phyloP scores from a whole-genome alignment of 1,284 basidiomycete genomes.

The Microbotryum violaceum region DNA sequence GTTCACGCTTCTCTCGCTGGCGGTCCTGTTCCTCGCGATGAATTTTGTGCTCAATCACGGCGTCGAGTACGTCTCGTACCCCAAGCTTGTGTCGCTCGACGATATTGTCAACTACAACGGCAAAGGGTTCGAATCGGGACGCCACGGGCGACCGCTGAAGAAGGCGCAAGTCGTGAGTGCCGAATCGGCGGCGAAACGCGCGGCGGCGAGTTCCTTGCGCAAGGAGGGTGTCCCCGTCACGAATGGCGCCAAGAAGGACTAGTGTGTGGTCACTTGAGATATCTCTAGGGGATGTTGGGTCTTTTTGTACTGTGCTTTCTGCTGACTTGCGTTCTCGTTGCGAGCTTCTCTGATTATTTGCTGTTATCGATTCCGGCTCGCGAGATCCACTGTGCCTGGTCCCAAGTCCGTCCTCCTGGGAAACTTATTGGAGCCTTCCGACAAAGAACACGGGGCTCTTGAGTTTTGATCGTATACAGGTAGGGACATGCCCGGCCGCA shows the following conservation, averaged over 20 bases:
- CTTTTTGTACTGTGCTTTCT: not conserved
- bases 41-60: slow-evolving; percentile 69
- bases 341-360: not conserved
- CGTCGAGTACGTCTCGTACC: slow-evolving; percentile 86
- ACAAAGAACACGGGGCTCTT: too few species aligned
- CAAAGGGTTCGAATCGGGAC: slow-evolving; percentile 69
- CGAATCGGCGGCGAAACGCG: slow-evolving; percentile 14
- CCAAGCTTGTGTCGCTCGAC: slow-evolving; percentile 74
- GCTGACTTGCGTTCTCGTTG: too few species aligned
- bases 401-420: not conserved
- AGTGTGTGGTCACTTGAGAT: not conserved
- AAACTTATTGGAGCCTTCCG: not conserved
- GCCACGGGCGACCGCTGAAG: slow-evolving; percentile 54
- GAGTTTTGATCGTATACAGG: too few species aligned
- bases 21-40: slow-evolving; percentile 49
- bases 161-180: slow-evolving; percentile 11
- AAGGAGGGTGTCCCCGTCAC: slow-evolving; percentile 16
- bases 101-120: slow-evolving; percentile 80
- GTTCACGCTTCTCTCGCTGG: slow-evolving; percentile 62
- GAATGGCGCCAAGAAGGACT: too few species aligned
- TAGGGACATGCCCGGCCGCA: too few species aligned
- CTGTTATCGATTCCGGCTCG: not conserved
- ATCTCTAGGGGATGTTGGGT: not conserved
- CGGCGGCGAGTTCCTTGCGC: slow-evolving; percentile 11
- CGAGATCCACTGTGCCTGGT: not conserved